Conservation (phyloP, 1,139 yeast species). For the Waltiozyma sp. region DNA sequence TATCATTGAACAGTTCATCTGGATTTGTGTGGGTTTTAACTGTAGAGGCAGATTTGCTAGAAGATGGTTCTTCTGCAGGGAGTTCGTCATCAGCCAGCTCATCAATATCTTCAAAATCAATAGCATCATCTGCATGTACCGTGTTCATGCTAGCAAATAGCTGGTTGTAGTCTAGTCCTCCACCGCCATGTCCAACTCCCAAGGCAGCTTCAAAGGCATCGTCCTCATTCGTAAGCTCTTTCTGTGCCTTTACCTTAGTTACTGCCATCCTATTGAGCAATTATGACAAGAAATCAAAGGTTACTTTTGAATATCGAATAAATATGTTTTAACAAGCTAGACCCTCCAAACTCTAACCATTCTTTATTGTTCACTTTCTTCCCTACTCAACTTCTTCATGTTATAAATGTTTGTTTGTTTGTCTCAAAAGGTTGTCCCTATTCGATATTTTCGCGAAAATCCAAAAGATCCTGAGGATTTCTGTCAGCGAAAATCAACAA, state of each 20-base stretch:
- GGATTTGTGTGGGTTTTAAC: constrained; percentile 7
- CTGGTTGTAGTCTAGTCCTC: constrained; percentile 24
- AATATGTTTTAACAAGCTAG: too few species aligned
- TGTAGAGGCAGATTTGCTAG: constrained; percentile 6
- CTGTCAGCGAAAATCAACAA: too few species aligned
- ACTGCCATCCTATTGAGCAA: not conserved
- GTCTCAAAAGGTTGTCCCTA: not conserved
- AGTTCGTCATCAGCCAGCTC: constrained; percentile 82
- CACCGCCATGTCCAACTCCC: constrained; percentile 19
- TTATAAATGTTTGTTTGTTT: not conserved
- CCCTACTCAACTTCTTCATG: too few species aligned
- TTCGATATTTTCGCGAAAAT: not conserved
- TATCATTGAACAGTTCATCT: constrained; percentile 22
- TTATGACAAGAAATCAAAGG: too few species aligned
- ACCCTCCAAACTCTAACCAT: too few species aligned
- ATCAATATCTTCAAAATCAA: constrained; percentile 91
- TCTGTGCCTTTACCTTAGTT: constrained; percentile 2
- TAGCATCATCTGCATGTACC: constrained; percentile 83
- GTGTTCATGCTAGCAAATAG: constrained; percentile 24
- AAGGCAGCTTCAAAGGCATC: constrained; percentile 27
- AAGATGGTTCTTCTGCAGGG: constrained; percentile 30
- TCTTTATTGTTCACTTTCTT: too few species aligned
- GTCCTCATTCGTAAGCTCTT: constrained; percentile 24
- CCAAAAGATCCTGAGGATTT: too few species aligned
- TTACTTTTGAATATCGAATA: too few species aligned